Conservation (phyloP, 2,329 filamentous ascomycete genomes). For the Ophiosphaerella korrae region DNA sequence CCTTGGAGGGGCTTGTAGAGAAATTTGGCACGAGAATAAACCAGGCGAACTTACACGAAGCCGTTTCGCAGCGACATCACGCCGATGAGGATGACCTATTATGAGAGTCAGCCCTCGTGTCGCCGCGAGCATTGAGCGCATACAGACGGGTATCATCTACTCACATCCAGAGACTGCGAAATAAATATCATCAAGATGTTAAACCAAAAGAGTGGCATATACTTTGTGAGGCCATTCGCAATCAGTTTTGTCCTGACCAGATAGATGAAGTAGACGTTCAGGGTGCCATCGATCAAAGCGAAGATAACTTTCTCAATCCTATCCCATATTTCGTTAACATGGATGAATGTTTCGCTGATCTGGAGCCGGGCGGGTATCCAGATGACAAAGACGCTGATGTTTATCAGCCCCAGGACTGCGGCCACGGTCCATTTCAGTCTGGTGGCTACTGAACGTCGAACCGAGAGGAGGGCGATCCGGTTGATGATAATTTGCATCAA, state of each 20-base stretch:
- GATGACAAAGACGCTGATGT: conserved; percentile 36
- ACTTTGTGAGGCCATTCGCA: conserved; percentile 33
- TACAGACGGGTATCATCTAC: no score
- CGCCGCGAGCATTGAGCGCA: no score
- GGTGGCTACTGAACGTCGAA: conserved; percentile 26
- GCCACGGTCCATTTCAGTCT: conserved; percentile 16
- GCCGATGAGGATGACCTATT: conserved; percentile 43
- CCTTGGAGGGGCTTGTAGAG: no score
- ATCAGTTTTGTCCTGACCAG: conserved; percentile 32
- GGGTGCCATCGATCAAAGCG: conserved; percentile 25
- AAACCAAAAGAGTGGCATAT: conserved; percentile 31
- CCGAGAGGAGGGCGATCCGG: conserved; percentile 18
- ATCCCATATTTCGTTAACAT: conserved; percentile 33
- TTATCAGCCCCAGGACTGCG: conserved; percentile 28
- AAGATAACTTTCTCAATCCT: conserved; percentile 34
- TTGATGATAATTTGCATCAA: conserved; percentile 40
- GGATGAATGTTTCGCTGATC: conserved; percentile 23
- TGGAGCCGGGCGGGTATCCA: conserved; percentile 38
- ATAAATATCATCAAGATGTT: conserved; percentile 32
- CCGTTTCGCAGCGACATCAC: conserved; percentile 51
- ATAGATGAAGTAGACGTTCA: conserved; percentile 36
- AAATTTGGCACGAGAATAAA: no score
- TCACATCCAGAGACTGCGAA: conserved; percentile 31
- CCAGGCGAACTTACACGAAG: conserved; percentile 38
- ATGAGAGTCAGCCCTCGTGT: no score